A percentile compares a stretch with the other conserved stretches of the same genome.
These are phyloP conservation scores for Pistacia vera DNA, from an alignment of 345 rosid species.

Conservation along the genomic window DNA sequence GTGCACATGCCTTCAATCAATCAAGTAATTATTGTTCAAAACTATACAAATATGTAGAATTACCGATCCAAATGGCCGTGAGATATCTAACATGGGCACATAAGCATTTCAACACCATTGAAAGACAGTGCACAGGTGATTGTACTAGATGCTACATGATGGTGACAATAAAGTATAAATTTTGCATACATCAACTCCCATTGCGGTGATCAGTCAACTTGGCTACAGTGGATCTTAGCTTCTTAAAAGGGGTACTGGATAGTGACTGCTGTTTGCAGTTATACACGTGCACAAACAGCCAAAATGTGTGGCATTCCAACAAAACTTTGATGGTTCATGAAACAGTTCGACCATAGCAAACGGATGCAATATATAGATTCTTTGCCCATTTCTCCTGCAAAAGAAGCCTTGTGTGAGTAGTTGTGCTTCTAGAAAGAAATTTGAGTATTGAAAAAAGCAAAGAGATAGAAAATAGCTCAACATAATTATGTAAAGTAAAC, in stretches of 20 bases:
- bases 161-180: slow-evolving; percentile 36
- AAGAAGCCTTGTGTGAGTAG: slow-evolving; percentile 7
- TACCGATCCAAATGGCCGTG: slow-evolving; percentile 16
- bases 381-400: slow-evolving; percentile 94
- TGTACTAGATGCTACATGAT: slow-evolving; percentile 39
- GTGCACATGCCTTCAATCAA: slow-evolving; percentile 48
- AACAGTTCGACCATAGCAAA: slow-evolving; percentile 97
- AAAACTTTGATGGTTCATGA: slow-evolving; percentile 61
- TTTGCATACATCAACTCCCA: slow-evolving; percentile 45
- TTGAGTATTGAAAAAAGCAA: neutral
- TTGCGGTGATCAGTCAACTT: slow-evolving; percentile 36
- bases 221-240: slow-evolving; percentile 29
- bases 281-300: slow-evolving; percentile 21
- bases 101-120: slow-evolving; percentile 40
- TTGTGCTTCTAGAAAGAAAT: neutral
- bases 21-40: slow-evolving; percentile 30
- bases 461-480: neutral
- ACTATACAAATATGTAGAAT: slow-evolving; percentile 35
- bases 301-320: slow-evolving; percentile 33
- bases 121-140: slow-evolving; percentile 44
- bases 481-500: neutral
- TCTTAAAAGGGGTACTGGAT: slow-evolving; percentile 27
- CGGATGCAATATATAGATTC: slow-evolving; percentile 89
- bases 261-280: slow-evolving; percentile 19
- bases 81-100: slow-evolving; percentile 23